phyloP scores from a whole-genome alignment of 257 asterid genomes.

The Linderniella brevidens region DNA sequence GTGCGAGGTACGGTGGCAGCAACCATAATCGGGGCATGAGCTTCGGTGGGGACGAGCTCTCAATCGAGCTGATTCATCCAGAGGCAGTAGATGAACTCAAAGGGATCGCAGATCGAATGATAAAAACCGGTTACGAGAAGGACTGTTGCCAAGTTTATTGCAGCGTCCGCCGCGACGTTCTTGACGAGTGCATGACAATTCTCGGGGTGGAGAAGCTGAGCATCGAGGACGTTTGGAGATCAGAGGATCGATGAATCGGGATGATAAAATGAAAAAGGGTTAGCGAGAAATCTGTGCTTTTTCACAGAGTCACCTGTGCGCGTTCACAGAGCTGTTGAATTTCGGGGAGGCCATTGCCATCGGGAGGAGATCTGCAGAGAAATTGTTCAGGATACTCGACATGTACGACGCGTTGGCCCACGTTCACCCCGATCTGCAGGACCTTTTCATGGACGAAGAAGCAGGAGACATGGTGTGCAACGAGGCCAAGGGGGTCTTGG shows the following conservation, averaged over 20 bases:
- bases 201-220: constrained; percentile 81
- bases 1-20: constrained; percentile 38
- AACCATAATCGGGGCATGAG: constrained; percentile 30
- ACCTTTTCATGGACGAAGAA: constrained; percentile 51
- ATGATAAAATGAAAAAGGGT: constrained; percentile 81
- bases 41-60: constrained; percentile 50
- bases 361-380: constrained; percentile 74
- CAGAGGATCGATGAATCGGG: constrained; percentile 68
- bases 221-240: constrained; percentile 91
- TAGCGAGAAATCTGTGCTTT: constrained; percentile 69
- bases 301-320: constrained; percentile 57
- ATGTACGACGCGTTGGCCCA: constrained; percentile 75
- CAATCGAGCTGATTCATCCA: constrained; percentile 50
- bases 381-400: constrained; percentile 72
- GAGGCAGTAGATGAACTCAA: constrained; percentile 52
- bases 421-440: constrained; percentile 47
- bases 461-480: constrained; percentile 69
- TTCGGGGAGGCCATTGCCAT: constrained; percentile 94
- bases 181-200: constrained; percentile 64
- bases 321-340: constrained; percentile 60
- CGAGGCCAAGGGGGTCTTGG: constrained; percentile 76
- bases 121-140: constrained; percentile 78
- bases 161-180: constrained; percentile 68
- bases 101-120: constrained; percentile 83
- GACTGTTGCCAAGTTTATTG: constrained; percentile 90